A percentile compares a stretch with the other conserved stretches of the same genome.
Conservation (phyloP, 2,329 filamentous ascomycete genomes). For the Microdochium trichocladiopsis region DNA sequence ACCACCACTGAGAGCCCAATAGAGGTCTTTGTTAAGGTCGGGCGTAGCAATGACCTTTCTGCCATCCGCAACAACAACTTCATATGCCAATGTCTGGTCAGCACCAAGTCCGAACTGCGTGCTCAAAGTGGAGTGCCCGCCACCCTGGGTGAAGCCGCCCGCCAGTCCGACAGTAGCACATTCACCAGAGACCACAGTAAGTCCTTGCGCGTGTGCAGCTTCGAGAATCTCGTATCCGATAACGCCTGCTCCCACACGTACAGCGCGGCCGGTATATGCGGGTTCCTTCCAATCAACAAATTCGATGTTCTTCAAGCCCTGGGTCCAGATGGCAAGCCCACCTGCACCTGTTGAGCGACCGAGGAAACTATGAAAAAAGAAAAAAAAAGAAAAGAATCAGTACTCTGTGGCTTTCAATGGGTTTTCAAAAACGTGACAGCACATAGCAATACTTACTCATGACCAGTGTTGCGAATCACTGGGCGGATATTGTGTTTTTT, state of each 20-base stretch:
- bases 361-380: constrained; percentile 16
- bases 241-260: constrained; percentile 19
- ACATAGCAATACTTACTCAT: constrained; percentile 22
- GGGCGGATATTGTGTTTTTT: constrained; percentile 28
- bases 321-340: constrained; percentile 21
- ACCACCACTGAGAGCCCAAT: constrained; percentile 56
- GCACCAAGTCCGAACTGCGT: constrained; percentile 50
- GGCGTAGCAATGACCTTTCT: constrained; percentile 37
- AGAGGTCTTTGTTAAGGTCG: constrained; percentile 45
- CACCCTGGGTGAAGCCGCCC: constrained; percentile 54
- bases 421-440: constrained; percentile 25
- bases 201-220: constrained; percentile 23
- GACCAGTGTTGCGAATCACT: constrained; percentile 35
- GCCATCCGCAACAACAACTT: constrained; percentile 46
- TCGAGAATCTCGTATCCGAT: constrained; percentile 14
- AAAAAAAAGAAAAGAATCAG: constrained; percentile 29
- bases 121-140: constrained; percentile 47
- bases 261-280: constrained; percentile 15
- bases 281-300: constrained; percentile 13
- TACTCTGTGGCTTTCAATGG: constrained; percentile 37
- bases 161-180: constrained; percentile 44
- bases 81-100: constrained; percentile 49
- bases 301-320: constrained; percentile 19
- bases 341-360: constrained; percentile 21
- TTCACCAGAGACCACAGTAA: constrained; percentile 37